Percentiles rank a stretch among this genome's conserved stretches.
Evolutionary conservation across 1,139 yeast species (phyloP).

Genomic region (Debaryomyces udenii): DNA sequence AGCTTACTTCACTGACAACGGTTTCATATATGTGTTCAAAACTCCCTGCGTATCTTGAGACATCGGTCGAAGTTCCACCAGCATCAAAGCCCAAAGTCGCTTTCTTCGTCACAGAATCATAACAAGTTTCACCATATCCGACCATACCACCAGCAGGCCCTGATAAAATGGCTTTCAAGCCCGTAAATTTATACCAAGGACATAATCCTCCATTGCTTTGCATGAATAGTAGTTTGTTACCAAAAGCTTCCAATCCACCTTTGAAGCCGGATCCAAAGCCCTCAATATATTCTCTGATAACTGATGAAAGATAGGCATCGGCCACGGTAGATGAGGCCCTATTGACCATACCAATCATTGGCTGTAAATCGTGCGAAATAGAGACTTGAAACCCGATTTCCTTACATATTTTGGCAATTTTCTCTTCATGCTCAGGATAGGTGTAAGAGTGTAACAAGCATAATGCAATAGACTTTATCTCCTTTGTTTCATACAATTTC

Average conservation of each 20-base stretch:
- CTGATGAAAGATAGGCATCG: constrained; percentile 47
- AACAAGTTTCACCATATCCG: constrained; percentile 51
- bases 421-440: constrained; percentile 41
- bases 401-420: constrained; percentile 39
- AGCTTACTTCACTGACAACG: constrained; percentile 45
- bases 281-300: constrained; percentile 36
- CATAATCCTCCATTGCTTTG: constrained; percentile 54
- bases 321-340: constrained; percentile 49
- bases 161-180: constrained; percentile 49
- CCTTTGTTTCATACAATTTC: constrained; percentile 28
- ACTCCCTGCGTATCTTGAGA: constrained; percentile 42
- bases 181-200: constrained; percentile 52
- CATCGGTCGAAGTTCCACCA: constrained; percentile 54
- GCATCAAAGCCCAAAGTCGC: constrained; percentile 54
- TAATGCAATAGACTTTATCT: constrained; percentile 39
- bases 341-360: constrained; percentile 49
- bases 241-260: constrained; percentile 48
- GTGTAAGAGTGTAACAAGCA: constrained; percentile 46
- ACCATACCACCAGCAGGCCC: constrained; percentile 59
- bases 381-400: constrained; percentile 43
- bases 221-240: constrained; percentile 48
- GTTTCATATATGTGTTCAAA: constrained; percentile 49
- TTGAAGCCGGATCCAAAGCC: constrained; percentile 46
- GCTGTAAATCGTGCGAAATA: constrained; percentile 45
- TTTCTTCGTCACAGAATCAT: constrained; percentile 28